Conservation (phyloP, 116 monocot genomes). For the Cymodocea nodosa region DNA sequence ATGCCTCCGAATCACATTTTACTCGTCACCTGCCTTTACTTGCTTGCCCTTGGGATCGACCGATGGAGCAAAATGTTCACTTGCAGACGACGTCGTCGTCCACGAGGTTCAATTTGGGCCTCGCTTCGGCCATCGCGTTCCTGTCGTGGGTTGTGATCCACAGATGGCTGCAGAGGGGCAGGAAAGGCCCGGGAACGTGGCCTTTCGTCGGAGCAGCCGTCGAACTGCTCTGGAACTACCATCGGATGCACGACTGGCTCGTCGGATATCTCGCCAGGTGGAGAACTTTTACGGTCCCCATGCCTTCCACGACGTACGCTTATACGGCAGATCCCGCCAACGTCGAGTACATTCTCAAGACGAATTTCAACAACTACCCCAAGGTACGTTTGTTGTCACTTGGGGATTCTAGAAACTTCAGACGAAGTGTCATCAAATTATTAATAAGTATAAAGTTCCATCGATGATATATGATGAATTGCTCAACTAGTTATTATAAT, state of each 20-base stretch:
- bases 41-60: neutral
- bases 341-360: slow-evolving; percentile 70
- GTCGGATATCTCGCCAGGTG: slow-evolving; percentile 41
- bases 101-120: neutral
- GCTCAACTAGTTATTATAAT: no score
- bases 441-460: no score
- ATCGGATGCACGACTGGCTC: slow-evolving; percentile 91
- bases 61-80: neutral
- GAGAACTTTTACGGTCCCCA: slow-evolving; percentile 43
- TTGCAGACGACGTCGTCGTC: neutral
- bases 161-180: slow-evolving; percentile 38
- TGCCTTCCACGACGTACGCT: slow-evolving; percentile 64
- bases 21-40: neutral
- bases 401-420: neutral
- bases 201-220: slow-evolving; percentile 59
- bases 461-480: no score
- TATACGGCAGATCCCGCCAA: slow-evolving; percentile 77
- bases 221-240: slow-evolving; percentile 69
- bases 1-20: neutral
- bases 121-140: slow-evolving; percentile 4
- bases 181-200: slow-evolving; percentile 70
- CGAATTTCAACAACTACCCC: slow-evolving; percentile 80
- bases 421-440: no score
- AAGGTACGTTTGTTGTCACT: slow-evolving; percentile 26
- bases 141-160: slow-evolving; percentile 61